phyloP scores from a whole-genome alignment of 169 alveolate species.

The Cryptosporidium xiaoi region DNA sequence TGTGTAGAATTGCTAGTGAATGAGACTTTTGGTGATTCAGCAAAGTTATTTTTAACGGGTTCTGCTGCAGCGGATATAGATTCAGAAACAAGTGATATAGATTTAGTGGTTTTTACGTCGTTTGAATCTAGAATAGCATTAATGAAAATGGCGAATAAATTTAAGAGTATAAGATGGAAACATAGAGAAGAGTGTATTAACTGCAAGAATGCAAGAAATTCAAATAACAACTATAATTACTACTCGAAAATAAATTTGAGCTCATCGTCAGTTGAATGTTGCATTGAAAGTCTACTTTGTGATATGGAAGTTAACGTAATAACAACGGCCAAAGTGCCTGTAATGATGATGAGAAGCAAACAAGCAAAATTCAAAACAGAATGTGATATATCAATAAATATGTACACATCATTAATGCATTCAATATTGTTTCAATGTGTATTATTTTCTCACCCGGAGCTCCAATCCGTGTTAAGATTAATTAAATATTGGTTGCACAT shows the following conservation, averaged over 20 bases:
- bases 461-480: conserved; percentile 86
- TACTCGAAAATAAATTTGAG: conserved; percentile 7
- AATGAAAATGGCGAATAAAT: conserved; percentile 78
- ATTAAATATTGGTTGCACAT: conserved; percentile 86
- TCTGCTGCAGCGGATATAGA: conserved; percentile 86
- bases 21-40: conserved; percentile 78
- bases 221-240: conserved; percentile 5
- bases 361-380: conserved; percentile 82
- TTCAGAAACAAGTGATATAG: conserved; percentile 82
- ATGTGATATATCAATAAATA: conserved; percentile 89
- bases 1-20: conserved; percentile 73
- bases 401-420: conserved; percentile 87
- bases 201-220: background rate
- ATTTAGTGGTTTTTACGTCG: conserved; percentile 79
- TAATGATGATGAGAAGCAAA: conserved; percentile 80
- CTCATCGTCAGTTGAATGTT: conserved; percentile 22
- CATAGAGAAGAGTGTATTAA: conserved; percentile 48
- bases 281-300: conserved; percentile 75
- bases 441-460: conserved; percentile 83
- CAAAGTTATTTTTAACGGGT: conserved; percentile 80
- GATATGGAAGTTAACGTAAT: conserved; percentile 83
- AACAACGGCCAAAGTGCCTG: conserved; percentile 90
- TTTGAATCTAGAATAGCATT: conserved; percentile 76
- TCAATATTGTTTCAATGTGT: conserved; percentile 84
- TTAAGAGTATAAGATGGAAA: conserved; percentile 76